These are phyloP conservation scores for Fusarium caatingaense DNA, from an alignment of 2,329 filamentous ascomycete species.

Conservation along the genomic window DNA sequence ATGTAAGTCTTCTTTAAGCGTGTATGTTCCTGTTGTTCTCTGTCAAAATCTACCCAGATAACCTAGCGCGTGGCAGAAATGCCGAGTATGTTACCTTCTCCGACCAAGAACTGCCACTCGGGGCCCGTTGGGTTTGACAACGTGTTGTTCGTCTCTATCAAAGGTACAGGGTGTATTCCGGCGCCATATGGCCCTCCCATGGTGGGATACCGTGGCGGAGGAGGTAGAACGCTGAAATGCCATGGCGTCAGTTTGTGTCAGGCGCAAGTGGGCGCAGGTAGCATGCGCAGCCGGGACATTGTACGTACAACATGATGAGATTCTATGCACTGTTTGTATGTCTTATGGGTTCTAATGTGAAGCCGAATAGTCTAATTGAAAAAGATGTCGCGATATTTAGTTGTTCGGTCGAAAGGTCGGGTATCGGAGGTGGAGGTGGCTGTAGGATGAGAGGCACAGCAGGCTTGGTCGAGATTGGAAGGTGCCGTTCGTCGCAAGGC, in stretches of 20 bases:
- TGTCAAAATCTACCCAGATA: constrained; percentile 31
- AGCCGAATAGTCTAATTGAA: not conserved
- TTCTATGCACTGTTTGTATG: not conserved
- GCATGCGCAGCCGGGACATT: not conserved
- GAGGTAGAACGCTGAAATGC: constrained; percentile 78
- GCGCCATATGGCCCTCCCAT: constrained; percentile 74
- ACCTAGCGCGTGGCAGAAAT: not conserved
- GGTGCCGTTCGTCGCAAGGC: constrained; percentile 4
- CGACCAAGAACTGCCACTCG: constrained; percentile 90
- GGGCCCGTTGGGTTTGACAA: constrained; percentile 82
- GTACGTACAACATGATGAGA: constrained; percentile 46
- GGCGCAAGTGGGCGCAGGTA: constrained; percentile 21
- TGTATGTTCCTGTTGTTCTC: constrained; percentile 77
- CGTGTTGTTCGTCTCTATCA: constrained; percentile 95
- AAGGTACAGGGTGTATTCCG: constrained; percentile 73
- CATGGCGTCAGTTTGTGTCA: constrained; percentile 38
- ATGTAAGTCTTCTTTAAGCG: constrained; percentile 88
- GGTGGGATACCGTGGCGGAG: constrained; percentile 84
- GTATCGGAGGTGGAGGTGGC: constrained; percentile 15
- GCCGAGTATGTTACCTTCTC: constrained; percentile 74
- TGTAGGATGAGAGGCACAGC: constrained; percentile 33
- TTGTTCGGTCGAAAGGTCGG: constrained; percentile 9
- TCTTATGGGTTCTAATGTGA: not conserved
- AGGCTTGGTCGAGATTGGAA: constrained; percentile 24
- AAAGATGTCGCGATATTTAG: constrained; percentile 28